Evolutionary conservation across 2,329 filamentous ascomycete species (phyloP).

Genomic region (Hymenoscyphus fructigenus): DNA sequence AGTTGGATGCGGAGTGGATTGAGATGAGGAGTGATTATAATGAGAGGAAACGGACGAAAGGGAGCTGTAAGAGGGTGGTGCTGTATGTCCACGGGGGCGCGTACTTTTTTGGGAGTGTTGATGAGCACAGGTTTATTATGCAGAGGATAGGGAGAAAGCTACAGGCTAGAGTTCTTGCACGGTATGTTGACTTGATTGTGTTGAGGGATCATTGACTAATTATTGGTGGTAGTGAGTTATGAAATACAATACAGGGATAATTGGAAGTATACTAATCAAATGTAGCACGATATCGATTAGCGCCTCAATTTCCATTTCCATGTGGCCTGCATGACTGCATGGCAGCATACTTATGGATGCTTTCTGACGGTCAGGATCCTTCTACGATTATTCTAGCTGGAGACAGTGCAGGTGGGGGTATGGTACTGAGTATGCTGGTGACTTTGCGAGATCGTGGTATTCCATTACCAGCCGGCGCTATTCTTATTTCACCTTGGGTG

Average conservation of each 20-base stretch:
- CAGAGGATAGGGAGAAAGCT: constrained; percentile 71
- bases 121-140: constrained; percentile 80
- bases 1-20: constrained; percentile 86
- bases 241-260: neutral
- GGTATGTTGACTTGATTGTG: constrained; percentile 37
- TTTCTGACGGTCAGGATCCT: constrained; percentile 68
- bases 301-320: constrained; percentile 94
- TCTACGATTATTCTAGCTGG: constrained; percentile 84
- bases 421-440: constrained; percentile 77
- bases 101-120: constrained; percentile 93
- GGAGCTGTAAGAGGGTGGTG: constrained; percentile 73
- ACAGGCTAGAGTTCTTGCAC: constrained; percentile 84
- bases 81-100: constrained; percentile 92
- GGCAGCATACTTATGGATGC: constrained; percentile 80
- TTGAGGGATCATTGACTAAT: constrained; percentile 14
- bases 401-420: constrained; percentile 90
- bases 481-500: constrained; percentile 93
- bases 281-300: constrained; percentile 72
- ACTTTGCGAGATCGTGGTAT: constrained; percentile 78
- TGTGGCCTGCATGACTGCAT: constrained; percentile 89
- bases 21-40: constrained; percentile 86
- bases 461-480: constrained; percentile 82
- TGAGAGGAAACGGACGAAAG: constrained; percentile 62
- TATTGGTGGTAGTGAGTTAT: constrained; percentile 14
- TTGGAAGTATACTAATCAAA: constrained; percentile 16